Evolutionary conservation across 2,329 filamentous ascomycete species (phyloP).

Genomic region (Penicillium sp.): DNA sequence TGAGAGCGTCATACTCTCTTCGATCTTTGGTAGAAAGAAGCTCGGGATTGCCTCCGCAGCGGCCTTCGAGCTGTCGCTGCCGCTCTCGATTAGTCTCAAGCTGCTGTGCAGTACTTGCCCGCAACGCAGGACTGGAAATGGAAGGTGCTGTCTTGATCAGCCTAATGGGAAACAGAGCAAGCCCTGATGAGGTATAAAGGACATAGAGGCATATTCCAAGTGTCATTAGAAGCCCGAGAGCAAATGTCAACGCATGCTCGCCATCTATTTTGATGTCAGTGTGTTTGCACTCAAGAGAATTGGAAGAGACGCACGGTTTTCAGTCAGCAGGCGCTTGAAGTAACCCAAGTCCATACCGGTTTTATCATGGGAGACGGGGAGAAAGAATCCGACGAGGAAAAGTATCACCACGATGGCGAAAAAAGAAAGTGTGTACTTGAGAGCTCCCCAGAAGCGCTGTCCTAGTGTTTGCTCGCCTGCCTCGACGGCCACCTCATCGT

Average conservation of each 20-base stretch:
- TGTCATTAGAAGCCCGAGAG: conserved; percentile 79
- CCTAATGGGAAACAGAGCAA: conserved; percentile 82
- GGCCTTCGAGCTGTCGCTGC: conserved; percentile 83
- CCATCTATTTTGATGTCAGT: conserved; percentile 53
- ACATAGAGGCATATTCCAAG: conserved; percentile 81
- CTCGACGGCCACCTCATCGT: conserved; percentile 83
- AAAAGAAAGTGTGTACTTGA: conserved; percentile 88
- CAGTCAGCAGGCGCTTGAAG: conserved; percentile 76
- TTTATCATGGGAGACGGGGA: conserved; percentile 69
- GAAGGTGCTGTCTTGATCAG: conserved; percentile 89
- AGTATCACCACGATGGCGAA: conserved; percentile 68
- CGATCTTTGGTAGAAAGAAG: conserved; percentile 79
- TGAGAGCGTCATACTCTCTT: conserved; percentile 78
- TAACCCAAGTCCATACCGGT: conserved; percentile 75
- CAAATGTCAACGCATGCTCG: conserved; percentile 87
- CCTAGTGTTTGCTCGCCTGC: conserved; percentile 67
- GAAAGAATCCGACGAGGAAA: conserved; percentile 90
- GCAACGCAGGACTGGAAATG: conserved; percentile 74
- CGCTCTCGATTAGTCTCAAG: conserved; percentile 85
- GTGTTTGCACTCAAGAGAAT: background rate
- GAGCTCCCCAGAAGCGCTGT: conserved; percentile 71
- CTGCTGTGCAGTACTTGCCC: conserved; percentile 70
- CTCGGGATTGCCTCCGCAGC: conserved; percentile 69
- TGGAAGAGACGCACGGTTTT: conserved; percentile 60
- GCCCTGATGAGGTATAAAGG: conserved; percentile 80